Conservation (phyloP, 2,329 filamentous ascomycete genomes). For the Diaporthe aspalathi region DNA sequence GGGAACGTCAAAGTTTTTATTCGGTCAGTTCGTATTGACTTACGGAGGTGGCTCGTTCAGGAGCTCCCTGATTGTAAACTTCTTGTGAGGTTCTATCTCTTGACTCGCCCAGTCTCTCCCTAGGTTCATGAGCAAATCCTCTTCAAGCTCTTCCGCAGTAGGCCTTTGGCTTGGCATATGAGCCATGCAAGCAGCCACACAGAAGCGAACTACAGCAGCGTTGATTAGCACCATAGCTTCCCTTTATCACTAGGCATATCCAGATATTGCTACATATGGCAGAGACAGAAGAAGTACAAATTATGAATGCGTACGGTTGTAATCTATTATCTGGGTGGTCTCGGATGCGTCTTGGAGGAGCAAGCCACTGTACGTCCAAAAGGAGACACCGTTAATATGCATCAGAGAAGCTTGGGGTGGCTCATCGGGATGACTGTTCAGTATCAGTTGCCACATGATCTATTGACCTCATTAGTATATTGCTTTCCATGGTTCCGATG, state of each 20-base stretch:
- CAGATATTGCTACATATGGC: no score
- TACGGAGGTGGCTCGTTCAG: neutral
- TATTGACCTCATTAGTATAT: neutral
- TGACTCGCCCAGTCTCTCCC: neutral
- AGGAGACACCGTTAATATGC: neutral
- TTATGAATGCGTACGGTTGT: neutral
- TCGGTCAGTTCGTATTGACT: neutral
- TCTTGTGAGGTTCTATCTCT: neutral
- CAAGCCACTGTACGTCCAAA: constrained; percentile 26
- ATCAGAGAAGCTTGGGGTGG: neutral
- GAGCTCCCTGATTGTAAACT: constrained; percentile 16
- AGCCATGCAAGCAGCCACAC: constrained; percentile 6
- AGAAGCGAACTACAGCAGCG: neutral
- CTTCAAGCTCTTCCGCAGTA: neutral
- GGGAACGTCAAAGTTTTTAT: neutral
- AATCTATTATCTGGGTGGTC: constrained; percentile 6
- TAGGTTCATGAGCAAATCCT: neutral
- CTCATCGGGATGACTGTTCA: neutral
- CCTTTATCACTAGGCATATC: no score
- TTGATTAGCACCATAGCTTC: neutral
- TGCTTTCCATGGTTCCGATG: no score
- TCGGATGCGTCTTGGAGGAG: neutral
- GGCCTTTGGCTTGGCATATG: neutral
- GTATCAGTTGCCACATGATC: constrained; percentile 30
- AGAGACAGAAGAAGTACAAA: no score